A percentile compares a stretch with the other conserved stretches of the same genome.
phyloP scores from a whole-genome alignment of 2,329 filamentous ascomycete species.

The Pyricularia grisea region DNA sequence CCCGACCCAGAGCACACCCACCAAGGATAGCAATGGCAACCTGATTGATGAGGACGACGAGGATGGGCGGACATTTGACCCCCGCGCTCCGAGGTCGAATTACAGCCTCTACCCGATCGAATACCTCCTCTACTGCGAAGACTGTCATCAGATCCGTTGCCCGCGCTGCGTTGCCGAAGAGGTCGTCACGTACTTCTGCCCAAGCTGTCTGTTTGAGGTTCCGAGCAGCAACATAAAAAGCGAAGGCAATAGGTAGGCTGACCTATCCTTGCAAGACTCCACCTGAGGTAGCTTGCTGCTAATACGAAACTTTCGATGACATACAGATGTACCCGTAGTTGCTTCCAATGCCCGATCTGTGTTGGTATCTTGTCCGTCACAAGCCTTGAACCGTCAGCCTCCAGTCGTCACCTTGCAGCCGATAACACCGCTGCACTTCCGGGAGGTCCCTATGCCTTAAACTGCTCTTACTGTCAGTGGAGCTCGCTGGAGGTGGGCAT shows the following conservation, averaged over 20 bases:
- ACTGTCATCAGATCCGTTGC: conserved; percentile 93
- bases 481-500: conserved; percentile 82
- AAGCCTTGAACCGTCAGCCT: conserved; percentile 50
- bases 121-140: conserved; percentile 91
- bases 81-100: conserved; percentile 72
- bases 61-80: conserved; percentile 76
- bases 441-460: conserved; percentile 54
- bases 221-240: conserved; percentile 86
- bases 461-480: conserved; percentile 91
- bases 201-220: conserved; percentile 91
- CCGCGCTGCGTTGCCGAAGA: conserved; percentile 88
- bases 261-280: not conserved
- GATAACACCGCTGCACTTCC: conserved; percentile 26
- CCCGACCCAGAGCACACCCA: conserved; percentile 18
- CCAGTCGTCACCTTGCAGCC: conserved; percentile 28
- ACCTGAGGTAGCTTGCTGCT: not conserved
- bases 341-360: conserved; percentile 90
- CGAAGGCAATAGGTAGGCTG: conserved; percentile 76
- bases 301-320: not conserved
- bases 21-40: conserved; percentile 20
- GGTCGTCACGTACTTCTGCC: conserved; percentile 91
- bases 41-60: conserved; percentile 44
- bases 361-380: conserved; percentile 70
- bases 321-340: conserved; percentile 77
- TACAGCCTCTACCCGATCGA: conserved; percentile 91